These are phyloP conservation scores for Nigrospora sphaerica DNA, from an alignment of 2,329 filamentous ascomycete species.

Conservation along the genomic window DNA sequence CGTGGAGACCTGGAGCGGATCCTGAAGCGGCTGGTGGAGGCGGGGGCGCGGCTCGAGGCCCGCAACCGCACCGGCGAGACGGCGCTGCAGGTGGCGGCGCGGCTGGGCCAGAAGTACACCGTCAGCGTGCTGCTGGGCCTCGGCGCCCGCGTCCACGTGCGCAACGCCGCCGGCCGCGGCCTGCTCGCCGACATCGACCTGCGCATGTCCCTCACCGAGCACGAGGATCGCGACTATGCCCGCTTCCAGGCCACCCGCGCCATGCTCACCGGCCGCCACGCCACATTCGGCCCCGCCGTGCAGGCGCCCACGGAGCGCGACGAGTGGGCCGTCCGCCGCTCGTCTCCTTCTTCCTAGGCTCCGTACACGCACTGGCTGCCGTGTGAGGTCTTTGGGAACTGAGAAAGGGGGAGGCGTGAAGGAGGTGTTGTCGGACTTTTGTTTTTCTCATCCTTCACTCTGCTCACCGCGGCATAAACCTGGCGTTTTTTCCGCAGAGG, in stretches of 20 bases:
- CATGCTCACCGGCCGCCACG: constrained; percentile 31
- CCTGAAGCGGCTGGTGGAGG: constrained; percentile 32
- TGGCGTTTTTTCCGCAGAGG: no score
- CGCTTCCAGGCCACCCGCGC: constrained; percentile 38
- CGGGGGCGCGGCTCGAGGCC: constrained; percentile 37
- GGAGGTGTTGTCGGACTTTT: no score
- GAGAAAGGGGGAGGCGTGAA: no score
- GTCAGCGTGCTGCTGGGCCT: constrained; percentile 36
- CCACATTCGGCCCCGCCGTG: constrained; percentile 15
- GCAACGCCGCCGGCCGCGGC: constrained; percentile 35
- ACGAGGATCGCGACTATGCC: constrained; percentile 26
- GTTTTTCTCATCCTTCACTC: no score
- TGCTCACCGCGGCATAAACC: no score
- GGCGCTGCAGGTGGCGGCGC: constrained; percentile 45
- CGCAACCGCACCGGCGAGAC: constrained; percentile 50
- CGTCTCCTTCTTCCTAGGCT: no score
- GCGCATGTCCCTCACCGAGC: constrained; percentile 24
- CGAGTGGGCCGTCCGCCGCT: constrained; percentile 27
- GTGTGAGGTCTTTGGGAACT: no score
- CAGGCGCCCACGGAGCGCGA: constrained; percentile 31
- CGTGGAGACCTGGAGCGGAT: constrained; percentile 41
- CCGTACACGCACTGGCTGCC: no score
- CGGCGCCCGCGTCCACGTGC: constrained; percentile 39
- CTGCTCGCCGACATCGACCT: constrained; percentile 38
- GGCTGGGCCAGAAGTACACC: constrained; percentile 45